phyloP scores from a whole-genome alignment of 805 yeast species.

The Zygotorulaspora chibaensis region DNA sequence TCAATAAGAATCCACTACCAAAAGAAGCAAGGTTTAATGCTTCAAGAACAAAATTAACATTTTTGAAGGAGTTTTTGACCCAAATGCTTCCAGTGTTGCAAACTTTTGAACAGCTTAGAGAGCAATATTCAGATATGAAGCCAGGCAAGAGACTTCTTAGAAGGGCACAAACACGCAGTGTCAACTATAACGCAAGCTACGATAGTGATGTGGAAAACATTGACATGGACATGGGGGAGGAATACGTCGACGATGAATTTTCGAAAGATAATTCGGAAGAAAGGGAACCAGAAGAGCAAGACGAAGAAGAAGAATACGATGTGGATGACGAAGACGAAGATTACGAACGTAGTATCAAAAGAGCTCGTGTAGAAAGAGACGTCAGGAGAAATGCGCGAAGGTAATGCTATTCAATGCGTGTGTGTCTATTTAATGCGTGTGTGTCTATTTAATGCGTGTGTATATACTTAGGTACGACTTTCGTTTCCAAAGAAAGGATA shows the following conservation, averaged over 20 bases:
- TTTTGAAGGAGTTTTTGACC: constrained; percentile 19
- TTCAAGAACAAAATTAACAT: constrained; percentile 20
- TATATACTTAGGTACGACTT: neutral
- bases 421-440: neutral
- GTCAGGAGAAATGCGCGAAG: constrained; percentile 11
- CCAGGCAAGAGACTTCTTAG: constrained; percentile 30
- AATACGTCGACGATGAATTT: constrained; percentile 15
- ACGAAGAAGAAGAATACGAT: constrained; percentile 11
- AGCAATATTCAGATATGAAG: constrained; percentile 44
- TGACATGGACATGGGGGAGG: constrained; percentile 19
- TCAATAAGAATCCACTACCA: constrained; percentile 23
- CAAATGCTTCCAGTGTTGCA: constrained; percentile 40
- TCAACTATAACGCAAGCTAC: constrained; percentile 19
- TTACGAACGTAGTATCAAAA: constrained; percentile 11
- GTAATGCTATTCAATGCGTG: neutral
- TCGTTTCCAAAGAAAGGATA: neutral
- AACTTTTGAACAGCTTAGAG: constrained; percentile 63
- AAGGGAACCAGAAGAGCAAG: constrained; percentile 14
- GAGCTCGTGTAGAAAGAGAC: constrained; percentile 11
- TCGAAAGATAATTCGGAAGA: constrained; percentile 12
- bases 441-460: neutral
- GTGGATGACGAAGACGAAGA: constrained; percentile 11
- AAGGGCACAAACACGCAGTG: constrained; percentile 24
- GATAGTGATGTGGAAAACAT: constrained; percentile 12
- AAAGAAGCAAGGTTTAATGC: constrained; percentile 23